A percentile compares a stretch with the other conserved stretches of the same genome.
phyloP scores from a whole-genome alignment of 2,329 filamentous ascomycete genomes.

The Scytalidium sp. region DNA sequence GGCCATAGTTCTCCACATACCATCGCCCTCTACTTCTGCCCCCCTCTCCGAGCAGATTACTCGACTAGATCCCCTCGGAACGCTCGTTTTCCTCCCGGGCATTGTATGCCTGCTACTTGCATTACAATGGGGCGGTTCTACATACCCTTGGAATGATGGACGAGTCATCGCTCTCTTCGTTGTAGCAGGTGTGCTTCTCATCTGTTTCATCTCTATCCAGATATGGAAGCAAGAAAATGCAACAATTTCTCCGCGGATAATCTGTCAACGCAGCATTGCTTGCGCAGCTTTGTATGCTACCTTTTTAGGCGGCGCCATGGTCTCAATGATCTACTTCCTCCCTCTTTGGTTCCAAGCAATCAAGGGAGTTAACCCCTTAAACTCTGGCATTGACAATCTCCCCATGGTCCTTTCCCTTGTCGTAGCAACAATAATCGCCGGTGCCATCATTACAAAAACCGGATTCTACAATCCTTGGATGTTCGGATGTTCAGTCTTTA shows the following conservation, averaged over 20 bases:
- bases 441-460: conserved; percentile 26
- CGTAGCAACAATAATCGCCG: conserved; percentile 20
- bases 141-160: conserved; percentile 29
- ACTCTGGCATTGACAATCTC: conserved; percentile 27
- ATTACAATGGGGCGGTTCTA: conserved; percentile 31
- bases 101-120: conserved; percentile 29
- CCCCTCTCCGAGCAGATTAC: conserved; percentile 36
- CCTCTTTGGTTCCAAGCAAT: conserved; percentile 43
- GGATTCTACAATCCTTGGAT: conserved; percentile 26
- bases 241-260: conserved; percentile 33
- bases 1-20: conserved; percentile 29
- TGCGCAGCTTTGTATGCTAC: conserved; percentile 19
- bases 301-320: conserved; percentile 23
- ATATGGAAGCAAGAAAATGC: conserved; percentile 31
- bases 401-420: conserved; percentile 26
- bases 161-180: conserved; percentile 28
- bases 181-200: conserved; percentile 17
- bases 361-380: conserved; percentile 35
- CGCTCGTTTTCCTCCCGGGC: conserved; percentile 21
- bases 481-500: conserved; percentile 35
- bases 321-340: conserved; percentile 33
- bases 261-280: conserved; percentile 31
- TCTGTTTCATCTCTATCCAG: conserved; percentile 25
- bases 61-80: conserved; percentile 29
- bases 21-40: neutral